Base-by-base conservation (phyloP, 768 basidiomycete species). In the Podaxis pistillaris region DNA sequence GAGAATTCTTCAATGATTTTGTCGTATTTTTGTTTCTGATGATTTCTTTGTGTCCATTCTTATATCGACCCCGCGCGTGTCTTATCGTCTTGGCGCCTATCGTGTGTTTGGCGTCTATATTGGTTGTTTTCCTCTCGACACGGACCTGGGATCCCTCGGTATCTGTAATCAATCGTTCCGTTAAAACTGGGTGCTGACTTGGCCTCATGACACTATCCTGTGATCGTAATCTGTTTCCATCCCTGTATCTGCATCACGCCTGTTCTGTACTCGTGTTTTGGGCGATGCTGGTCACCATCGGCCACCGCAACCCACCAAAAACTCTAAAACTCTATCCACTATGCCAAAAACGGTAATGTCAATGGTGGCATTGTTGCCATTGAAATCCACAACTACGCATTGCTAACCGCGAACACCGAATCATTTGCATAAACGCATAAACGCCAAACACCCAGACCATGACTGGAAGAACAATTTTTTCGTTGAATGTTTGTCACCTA, bases 381-480 rank as follows among this genome's bases (percentile, higher is more conserved):
- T 44, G 33, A 33, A 33, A 33, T 33, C 8, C 33, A 33, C 33
- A 33, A 33, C 33, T 9, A 9, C 33, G 33, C 33, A 33, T 9
- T 33, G 9, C 33, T 33, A 8, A 33, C 33, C 33, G 33, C 33
- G 33, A 33, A 33, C 33, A 33, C 8, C 33, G 2, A 46, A 15
- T 5, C 15, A 46, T 46, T 19, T 46, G 17, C 6, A n/a, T n/a
- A 17, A n/a, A 17, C 41, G 7, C 17, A 17, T n/a, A 46, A 46
- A 17, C 8, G 22, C n/a, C 7, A 17, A 19, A 7, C n/a, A 8
- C 4, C n/a, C 44, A 89, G 88, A 89, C 71, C 87, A 89, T 62
- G 81, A 86, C 69, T 90, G 88, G 88, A 88, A 88, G 67, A 84
- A 86, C 66, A 73, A 76, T 0, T 90, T 90, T 74, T 86, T 87